These are phyloP conservation scores for Thielaviopsis ethacetica DNA, from an alignment of 2,329 filamentous ascomycete species.

Conservation along the genomic window DNA sequence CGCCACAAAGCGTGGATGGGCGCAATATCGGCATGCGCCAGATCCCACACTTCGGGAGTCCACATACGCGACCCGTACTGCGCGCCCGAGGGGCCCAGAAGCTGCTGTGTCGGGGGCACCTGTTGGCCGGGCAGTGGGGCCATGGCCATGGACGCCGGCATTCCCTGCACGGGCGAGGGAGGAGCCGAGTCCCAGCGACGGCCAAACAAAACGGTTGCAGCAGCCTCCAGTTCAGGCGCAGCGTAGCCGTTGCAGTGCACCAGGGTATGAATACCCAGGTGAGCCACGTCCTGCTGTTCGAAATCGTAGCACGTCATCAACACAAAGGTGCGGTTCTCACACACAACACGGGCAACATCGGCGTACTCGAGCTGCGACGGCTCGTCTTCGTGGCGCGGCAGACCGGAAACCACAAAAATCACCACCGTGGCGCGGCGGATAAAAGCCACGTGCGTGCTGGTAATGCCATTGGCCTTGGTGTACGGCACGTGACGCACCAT, in stretches of 20 bases:
- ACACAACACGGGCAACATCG: slow-evolving; percentile 23
- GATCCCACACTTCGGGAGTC: slow-evolving; percentile 26
- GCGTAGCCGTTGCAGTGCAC: slow-evolving; percentile 33
- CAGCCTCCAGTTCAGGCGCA: slow-evolving; percentile 28
- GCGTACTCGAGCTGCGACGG: slow-evolving; percentile 35
- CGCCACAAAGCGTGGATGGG: slow-evolving; percentile 32
- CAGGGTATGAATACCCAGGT: slow-evolving; percentile 33
- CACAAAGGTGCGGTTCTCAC: slow-evolving; percentile 33
- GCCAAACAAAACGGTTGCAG: slow-evolving; percentile 36
- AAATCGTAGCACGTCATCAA: slow-evolving; percentile 35
- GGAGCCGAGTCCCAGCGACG: slow-evolving; percentile 16
- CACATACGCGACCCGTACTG: slow-evolving; percentile 18
- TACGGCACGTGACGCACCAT: slow-evolving; percentile 58
- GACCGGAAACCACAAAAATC: slow-evolving; percentile 41
- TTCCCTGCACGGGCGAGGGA: neutral
- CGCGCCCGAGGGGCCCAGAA: neutral
- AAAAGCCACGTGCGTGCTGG: slow-evolving; percentile 44
- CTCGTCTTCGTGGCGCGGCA: slow-evolving; percentile 27
- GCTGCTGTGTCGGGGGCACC: neutral
- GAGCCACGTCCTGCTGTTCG: slow-evolving; percentile 22
- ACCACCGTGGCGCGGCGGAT: slow-evolving; percentile 42
- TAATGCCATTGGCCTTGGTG: slow-evolving; percentile 45
- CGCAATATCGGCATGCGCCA: slow-evolving; percentile 21
- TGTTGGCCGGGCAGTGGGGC: slow-evolving; percentile 1
- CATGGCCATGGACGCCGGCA: neutral